Base-by-base conservation (phyloP, 371 early-diverging fungal species). In the Capillidium heterosporum region DNA sequence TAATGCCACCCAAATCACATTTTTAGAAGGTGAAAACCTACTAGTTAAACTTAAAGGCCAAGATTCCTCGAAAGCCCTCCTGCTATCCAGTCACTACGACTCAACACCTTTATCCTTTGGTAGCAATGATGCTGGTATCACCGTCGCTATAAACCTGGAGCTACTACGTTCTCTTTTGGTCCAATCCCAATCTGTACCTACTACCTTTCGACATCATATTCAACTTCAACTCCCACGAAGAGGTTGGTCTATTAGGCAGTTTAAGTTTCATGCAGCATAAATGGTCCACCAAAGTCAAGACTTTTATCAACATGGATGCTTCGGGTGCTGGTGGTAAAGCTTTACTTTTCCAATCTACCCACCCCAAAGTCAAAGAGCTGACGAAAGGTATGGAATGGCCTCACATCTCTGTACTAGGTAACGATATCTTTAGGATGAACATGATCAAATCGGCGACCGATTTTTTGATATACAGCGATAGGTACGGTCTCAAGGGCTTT, bases 191-290 rank as follows among this genome's bases (percentile, higher is more conserved):
- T n/a, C n/a, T n/a, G n/a, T n/a, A 61, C 61, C 23, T 68, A 76
- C 42, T 81, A 76, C 64, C 67, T 48, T 67, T 74, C 56, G 71
- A 72, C 15, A 72, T 88, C 50, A 72, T 93, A 23, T 78, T 93
- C 63, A 75, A 85, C 65, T 84, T 91, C 52, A 88, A 89, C 64
- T 86, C 89, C 61, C 81, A 80, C 32, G 93, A 93, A 62, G 93
- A 93, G 65, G 69, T 75, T 47, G 89, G 86, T 0, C 64, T 85
- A 21, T 64, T 78, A 52, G 93, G 92, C 15, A 84, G 81, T 0
- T 61, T 67, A 10, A 69, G 79, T 1, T 87, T 91, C 63, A 65
- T 82, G 41, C 64, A 72, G 13, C 91, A 91, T 62, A 81, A 82
- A 17, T 88, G 87, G 88, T 78, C 77, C 32, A 59, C 68, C 21